A percentile compares a stretch with the other conserved stretches of the same genome.
phyloP scores from a whole-genome alignment of 108 stramenopile genomes.

The Cyclotella cryptica region DNA sequence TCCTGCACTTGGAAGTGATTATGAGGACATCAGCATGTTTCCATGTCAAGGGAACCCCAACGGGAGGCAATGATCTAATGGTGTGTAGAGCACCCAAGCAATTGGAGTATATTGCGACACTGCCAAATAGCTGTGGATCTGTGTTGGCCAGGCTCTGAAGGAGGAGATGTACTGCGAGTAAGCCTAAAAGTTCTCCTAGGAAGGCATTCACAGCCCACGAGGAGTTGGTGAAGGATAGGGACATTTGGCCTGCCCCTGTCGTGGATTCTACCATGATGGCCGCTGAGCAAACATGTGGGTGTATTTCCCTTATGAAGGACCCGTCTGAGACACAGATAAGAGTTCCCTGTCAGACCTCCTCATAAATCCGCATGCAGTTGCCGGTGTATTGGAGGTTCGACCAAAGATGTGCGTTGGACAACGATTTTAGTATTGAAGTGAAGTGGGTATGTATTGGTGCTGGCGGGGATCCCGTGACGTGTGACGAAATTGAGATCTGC shows the following conservation, averaged over 20 bases:
- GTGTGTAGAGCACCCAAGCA: too few species aligned
- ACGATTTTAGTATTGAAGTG: conserved; percentile 1
- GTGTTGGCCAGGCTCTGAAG: too few species aligned
- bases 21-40: too few species aligned
- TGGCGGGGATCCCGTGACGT: too few species aligned
- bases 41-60: too few species aligned
- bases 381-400: not conserved
- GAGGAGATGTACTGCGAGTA: conserved; percentile 17
- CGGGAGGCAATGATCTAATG: too few species aligned
- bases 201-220: not conserved
- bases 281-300: conserved; percentile 4
- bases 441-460: too few species aligned
- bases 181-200: conserved; percentile 15
- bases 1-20: too few species aligned
- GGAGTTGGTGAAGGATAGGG: not conserved
- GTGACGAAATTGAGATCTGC: too few species aligned
- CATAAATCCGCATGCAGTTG: not conserved
- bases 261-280: conserved; percentile 11
- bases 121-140: too few species aligned
- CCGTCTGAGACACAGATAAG: not conserved
- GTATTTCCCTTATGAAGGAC: conserved; percentile 15
- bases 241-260: conserved; percentile 1
- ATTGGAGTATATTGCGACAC: too few species aligned
- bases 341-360: not conserved
- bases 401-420: conserved; percentile 16